These are phyloP conservation scores for Sarocladium brachiariae DNA, from an alignment of 2,329 filamentous ascomycete genomes.

Conservation along the genomic window DNA sequence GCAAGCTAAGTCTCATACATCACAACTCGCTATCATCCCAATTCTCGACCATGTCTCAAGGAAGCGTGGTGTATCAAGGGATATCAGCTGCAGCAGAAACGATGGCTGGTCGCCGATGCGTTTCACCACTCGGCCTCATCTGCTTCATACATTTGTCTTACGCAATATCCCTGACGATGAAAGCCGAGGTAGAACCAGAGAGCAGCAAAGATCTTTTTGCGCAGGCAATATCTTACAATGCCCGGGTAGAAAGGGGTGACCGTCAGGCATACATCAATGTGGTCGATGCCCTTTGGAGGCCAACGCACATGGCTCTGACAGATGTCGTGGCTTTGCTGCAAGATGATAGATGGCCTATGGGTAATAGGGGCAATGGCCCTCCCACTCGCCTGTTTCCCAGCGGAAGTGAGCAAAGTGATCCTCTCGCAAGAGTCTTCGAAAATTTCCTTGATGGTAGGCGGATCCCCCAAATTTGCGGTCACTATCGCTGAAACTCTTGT, in stretches of 20 bases:
- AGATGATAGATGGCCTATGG: conserved; percentile 8
- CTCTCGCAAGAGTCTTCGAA: not conserved
- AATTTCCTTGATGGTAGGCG: conserved; percentile 45
- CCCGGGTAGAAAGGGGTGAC: conserved; percentile 30
- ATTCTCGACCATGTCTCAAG: conserved; percentile 32
- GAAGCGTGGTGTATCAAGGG: conserved; percentile 33
- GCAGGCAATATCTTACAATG: conserved; percentile 39
- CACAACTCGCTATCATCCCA: conserved; percentile 36
- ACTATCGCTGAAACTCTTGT: not conserved
- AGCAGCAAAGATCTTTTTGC: conserved; percentile 33
- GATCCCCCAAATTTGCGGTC: not conserved
- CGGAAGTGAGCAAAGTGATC: not conserved
- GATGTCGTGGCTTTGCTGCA: conserved; percentile 24
- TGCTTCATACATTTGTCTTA: conserved; percentile 48
- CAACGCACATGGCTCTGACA: conserved; percentile 24
- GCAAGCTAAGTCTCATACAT: conserved; percentile 32
- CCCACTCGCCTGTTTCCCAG: not conserved
- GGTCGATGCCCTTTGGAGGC: conserved; percentile 42
- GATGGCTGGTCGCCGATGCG: conserved; percentile 29
- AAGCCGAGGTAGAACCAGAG: conserved; percentile 31
- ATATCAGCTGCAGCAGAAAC: conserved; percentile 34
- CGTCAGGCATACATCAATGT: conserved; percentile 35
- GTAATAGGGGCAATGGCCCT: not conserved
- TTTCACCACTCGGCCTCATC: conserved; percentile 36
- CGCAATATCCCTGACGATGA: conserved; percentile 39